Base-by-base conservation (phyloP, 2,329 filamentous ascomycete genomes). In the Penicillium italicum region DNA sequence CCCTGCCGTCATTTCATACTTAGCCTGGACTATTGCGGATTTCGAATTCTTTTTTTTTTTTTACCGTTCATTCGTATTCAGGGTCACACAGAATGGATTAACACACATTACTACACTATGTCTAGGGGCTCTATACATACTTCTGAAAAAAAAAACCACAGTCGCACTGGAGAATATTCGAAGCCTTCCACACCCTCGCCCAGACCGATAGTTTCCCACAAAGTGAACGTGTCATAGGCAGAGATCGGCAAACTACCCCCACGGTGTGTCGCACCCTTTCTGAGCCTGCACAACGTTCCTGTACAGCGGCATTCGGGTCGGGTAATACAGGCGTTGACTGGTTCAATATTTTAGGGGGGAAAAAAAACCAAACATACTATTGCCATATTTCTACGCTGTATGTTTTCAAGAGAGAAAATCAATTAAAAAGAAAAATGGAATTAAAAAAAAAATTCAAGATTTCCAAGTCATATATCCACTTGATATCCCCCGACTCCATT, bases 161-260 rank as follows among this genome's bases (percentile, higher is more conserved):
- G 34, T 48, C 34, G 10, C n/a, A 37, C 34, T 47, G 18, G 46
- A 26, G 34, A 49, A 42, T 33, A 24, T 50, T 42, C 47, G 18
- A 42, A 33, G 18, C 18, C 22, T 33, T 42, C 12, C 26, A 28
- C 26, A 28, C 26, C 26, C 14, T 34, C 33, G 9, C n/a, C n/a
- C 34, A 36, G 20, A 26, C 14, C 16, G 43, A 28, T 28, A 5
- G 5, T 30, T 44, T 30, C 26, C 7, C 28, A 16, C 22, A 45
- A 45, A 45, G 43, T 34, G 22, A 33, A 45, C 51, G 26, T 52
- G 41, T 44, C 48, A 57, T 44, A 53, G 53, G 47, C 45, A 51
- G 50, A 26, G 61, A 65, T 63, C 60, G 55, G 22, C 62, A 61
- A 55, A 58, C 61, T 59, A 46, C 55, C 54, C 38, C 46, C 51